These are phyloP conservation scores for Mycena crocata DNA, from an alignment of 768 basidiomycete genomes.

Conservation along the genomic window DNA sequence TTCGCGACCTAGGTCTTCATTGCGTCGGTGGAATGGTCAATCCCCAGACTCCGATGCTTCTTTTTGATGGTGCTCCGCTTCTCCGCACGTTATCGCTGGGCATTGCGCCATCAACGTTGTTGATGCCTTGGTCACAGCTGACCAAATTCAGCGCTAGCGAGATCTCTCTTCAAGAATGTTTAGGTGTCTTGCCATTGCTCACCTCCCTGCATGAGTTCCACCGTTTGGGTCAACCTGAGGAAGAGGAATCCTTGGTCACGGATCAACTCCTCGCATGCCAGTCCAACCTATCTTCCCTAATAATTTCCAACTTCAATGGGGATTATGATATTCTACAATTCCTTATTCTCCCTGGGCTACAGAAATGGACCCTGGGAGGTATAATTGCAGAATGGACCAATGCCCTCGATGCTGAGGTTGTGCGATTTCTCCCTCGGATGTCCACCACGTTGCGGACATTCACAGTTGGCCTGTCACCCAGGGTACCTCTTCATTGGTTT, in stretches of 20 bases:
- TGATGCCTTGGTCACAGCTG: slow-evolving; percentile 9
- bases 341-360: slow-evolving; percentile 13
- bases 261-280: background rate
- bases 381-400: background rate
- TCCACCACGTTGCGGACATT: slow-evolving; percentile 6
- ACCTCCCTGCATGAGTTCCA: slow-evolving; percentile 18
- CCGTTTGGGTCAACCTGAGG: background rate
- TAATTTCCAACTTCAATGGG: background rate
- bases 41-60: background rate
- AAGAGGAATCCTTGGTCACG: background rate
- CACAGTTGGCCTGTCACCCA: slow-evolving; percentile 2
- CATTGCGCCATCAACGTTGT: background rate
- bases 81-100: slow-evolving; percentile 7
- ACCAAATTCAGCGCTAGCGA: background rate
- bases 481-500: slow-evolving; percentile 13
- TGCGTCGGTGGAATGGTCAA: background rate
- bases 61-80: background rate
- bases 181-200: slow-evolving; percentile 1
- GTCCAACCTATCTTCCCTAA: background rate
- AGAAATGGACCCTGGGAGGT: background rate
- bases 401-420: background rate
- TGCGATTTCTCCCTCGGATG: slow-evolving; percentile 1
- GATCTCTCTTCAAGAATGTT: background rate
- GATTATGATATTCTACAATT: slow-evolving; percentile 2
- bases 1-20: background rate